A percentile compares a stretch with the other conserved stretches of the same genome.
Conservation (phyloP, 2,329 filamentous ascomycete species). For the Verticillium klebahnii region DNA sequence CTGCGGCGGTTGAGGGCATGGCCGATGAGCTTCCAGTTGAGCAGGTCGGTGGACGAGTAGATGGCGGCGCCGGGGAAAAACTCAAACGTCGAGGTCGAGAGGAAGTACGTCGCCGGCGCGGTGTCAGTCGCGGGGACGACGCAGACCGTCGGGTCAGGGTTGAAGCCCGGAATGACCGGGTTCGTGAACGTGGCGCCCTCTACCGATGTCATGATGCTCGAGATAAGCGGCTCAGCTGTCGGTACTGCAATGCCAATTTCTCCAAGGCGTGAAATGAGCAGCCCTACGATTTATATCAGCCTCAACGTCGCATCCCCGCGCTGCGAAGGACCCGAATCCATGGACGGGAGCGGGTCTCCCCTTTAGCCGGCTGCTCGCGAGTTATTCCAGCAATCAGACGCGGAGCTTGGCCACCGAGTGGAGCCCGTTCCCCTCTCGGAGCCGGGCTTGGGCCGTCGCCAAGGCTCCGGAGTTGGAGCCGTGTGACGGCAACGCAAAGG, state of each 20-base stretch:
- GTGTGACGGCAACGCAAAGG: no score
- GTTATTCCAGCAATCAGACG: background rate
- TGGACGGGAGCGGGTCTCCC: background rate
- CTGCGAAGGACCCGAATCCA: background rate
- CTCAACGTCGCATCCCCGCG: background rate
- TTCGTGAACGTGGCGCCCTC: slow-evolving; percentile 29
- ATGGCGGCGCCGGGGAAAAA: slow-evolving; percentile 58
- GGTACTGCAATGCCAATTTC: background rate
- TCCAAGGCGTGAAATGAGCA: background rate
- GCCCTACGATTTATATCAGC: background rate
- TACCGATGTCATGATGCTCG: background rate
- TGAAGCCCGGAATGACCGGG: slow-evolving; percentile 55
- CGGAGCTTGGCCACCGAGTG: background rate
- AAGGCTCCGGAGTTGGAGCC: background rate
- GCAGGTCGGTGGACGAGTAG: slow-evolving; percentile 49
- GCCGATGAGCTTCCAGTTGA: slow-evolving; percentile 48
- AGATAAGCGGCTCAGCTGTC: background rate
- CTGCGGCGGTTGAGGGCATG: slow-evolving; percentile 45
- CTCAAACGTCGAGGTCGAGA: slow-evolving; percentile 59
- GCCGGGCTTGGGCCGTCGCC: background rate
- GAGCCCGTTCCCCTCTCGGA: background rate
- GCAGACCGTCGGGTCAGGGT: slow-evolving; percentile 53
- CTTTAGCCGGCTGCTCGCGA: background rate
- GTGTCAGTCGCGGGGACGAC: slow-evolving; percentile 25
- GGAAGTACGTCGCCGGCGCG: slow-evolving; percentile 39